Evolutionary conservation across 2,329 filamentous ascomycete species (phyloP).

Genomic region (Colletotrichum sojae): DNA sequence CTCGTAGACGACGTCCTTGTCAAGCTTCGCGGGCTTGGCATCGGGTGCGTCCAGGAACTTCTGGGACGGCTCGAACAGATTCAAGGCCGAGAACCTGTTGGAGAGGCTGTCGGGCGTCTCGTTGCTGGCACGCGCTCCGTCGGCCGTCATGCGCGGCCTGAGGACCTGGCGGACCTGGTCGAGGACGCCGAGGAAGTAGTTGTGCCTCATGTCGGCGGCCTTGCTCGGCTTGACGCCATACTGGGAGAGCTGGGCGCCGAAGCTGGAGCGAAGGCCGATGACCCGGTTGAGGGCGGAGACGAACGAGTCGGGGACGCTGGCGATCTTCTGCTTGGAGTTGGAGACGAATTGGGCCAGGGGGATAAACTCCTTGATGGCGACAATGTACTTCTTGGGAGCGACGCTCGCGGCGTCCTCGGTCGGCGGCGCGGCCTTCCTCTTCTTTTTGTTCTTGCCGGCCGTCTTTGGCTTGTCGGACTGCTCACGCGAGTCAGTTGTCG

Average conservation of each 20-base stretch:
- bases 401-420: too few relatives aligned
- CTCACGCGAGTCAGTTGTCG: too few relatives aligned
- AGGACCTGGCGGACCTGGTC: conserved; percentile 51
- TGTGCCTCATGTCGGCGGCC: conserved; percentile 47
- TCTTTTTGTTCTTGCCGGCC: not conserved
- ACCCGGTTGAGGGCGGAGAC: conserved; percentile 51
- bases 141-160: conserved; percentile 46
- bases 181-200: conserved; percentile 52
- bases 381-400: conserved; percentile 47
- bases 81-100: conserved; percentile 50
- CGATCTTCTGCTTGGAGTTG: conserved; percentile 41
- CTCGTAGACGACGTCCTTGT: conserved; percentile 47
- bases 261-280: conserved; percentile 52
- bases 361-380: conserved; percentile 55
- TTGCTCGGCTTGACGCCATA: conserved; percentile 38
- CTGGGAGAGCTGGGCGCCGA: conserved; percentile 43
- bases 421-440: not conserved
- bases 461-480: not conserved
- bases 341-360: conserved; percentile 56
- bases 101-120: not conserved
- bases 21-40: conserved; percentile 37
- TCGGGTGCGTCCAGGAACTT: conserved; percentile 52
- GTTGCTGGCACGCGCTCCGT: not conserved
- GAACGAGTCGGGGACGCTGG: conserved; percentile 50
- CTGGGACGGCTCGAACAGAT: conserved; percentile 54